These are phyloP conservation scores for Chlamydomonas applanata DNA, from an alignment of 139 green algal species.

Conservation along the genomic window DNA sequence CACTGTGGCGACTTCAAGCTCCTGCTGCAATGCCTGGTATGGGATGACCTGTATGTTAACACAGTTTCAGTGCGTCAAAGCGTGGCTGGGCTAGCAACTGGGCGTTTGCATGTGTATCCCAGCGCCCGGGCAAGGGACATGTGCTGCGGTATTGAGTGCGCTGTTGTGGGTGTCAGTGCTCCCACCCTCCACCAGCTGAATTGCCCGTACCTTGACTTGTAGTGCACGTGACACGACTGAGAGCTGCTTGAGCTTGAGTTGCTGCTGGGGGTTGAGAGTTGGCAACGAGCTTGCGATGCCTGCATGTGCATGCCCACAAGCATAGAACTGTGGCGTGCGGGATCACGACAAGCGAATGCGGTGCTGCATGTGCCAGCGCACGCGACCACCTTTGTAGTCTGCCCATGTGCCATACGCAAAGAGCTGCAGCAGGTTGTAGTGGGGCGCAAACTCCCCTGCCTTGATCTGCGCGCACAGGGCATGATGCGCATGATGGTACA, in stretches of 20 bases:
- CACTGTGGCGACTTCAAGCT: conserved; percentile 68
- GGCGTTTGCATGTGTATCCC: not conserved
- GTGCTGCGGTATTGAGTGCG: not conserved
- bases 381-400: conserved; percentile 67
- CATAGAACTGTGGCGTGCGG: too few species aligned
- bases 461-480: conserved; percentile 14
- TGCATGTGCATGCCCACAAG: conserved; percentile 18
- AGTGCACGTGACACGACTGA: conserved; percentile 68
- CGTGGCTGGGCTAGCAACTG: too few species aligned
- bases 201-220: not conserved
- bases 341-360: too few species aligned
- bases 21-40: conserved; percentile 63
- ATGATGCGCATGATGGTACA: too few species aligned
- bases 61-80: too few species aligned
- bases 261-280: conserved; percentile 47
- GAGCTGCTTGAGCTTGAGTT: conserved; percentile 84
- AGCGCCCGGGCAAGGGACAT: too few species aligned
- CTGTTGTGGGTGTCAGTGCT: too few species aligned
- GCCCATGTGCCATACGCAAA: conserved; percentile 84
- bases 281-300: conserved; percentile 33
- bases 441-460: conserved; percentile 28
- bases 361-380: not conserved
- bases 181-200: not conserved
- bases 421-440: conserved; percentile 62
- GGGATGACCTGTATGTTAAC: conserved; percentile 53